Evolutionary conservation across 805 yeast species (phyloP), one percentile per base, ranked within the genome.

Genomic region (Komagataella mondaviorum): DNA sequence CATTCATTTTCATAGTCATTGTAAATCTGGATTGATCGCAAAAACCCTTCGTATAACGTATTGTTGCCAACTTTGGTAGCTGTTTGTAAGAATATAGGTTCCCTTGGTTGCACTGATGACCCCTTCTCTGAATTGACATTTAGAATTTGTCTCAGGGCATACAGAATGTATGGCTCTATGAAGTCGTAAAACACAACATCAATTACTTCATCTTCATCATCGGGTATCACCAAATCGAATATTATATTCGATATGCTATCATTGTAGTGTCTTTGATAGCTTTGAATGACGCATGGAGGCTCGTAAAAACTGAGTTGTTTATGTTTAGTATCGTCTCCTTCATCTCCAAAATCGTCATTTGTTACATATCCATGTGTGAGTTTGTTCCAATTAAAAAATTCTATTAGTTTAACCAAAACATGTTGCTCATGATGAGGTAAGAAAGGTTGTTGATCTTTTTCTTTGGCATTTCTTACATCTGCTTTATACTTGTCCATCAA

Each of bases 321-420:
- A 67, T 85, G 90, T 52, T 80, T 58, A 44, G 88, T 74, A 70
- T 86, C 98, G 62, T 93, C 99, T 20, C 99, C 99, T 55, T 81
- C 80, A 55, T 71, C 66, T 0, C 97, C 99, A 57, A 75, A 73
- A 60, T 91, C 98, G 62, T 93, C 99, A 48, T 66, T 59, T 0
- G 99, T 91, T 0, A 80, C 81, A 58, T 85, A 86, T 0, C 99
- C 99, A 54, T 77, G 78, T 1, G 80, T 57, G 24, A 58, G 54
- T 5, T 53, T 56, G 51, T 51, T 54, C 46, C 49, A 23, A 14
- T 22, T 51, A 44, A 18, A 54, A 52, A 23, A 50, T 48, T 50
- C 52, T 10, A 50, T 17, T 23, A 44, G 30, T 16, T 43, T 20
- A 3, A 17, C 24, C 23, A 50, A 23, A 10, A 44, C 44, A 12